These are phyloP conservation scores for Agaricus subrufescens DNA, from an alignment of 768 basidiomycete species.

Conservation along the genomic window DNA sequence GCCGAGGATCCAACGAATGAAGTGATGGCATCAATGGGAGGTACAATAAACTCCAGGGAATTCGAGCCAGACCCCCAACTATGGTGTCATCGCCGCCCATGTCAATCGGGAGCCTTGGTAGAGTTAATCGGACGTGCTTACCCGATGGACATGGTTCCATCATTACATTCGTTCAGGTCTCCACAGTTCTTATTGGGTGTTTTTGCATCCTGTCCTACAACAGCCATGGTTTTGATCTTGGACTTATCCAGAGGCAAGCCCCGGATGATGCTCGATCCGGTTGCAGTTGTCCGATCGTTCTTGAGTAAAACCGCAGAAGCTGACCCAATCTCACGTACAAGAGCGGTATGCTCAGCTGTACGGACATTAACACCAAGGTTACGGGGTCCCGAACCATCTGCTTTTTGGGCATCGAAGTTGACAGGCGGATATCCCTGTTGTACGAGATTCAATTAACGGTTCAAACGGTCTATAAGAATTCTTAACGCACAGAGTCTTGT, in stretches of 20 bases:
- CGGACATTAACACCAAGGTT: constrained; percentile 42
- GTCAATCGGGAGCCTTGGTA: background rate
- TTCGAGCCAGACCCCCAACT: constrained; percentile 52
- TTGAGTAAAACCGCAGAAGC: constrained; percentile 67
- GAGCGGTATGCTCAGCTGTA: constrained; percentile 37
- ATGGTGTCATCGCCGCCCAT: background rate
- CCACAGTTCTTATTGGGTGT: constrained; percentile 41
- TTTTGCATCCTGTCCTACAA: constrained; percentile 56
- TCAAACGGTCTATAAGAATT: too few species aligned
- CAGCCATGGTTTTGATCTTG: constrained; percentile 50
- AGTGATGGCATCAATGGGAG: constrained; percentile 43
- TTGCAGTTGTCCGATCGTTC: constrained; percentile 43
- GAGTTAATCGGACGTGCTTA: constrained; percentile 26
- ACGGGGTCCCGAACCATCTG: constrained; percentile 38
- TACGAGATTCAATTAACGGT: background rate
- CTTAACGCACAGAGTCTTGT: constrained; percentile 36
- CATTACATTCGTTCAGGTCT: constrained; percentile 49
- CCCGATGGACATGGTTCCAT: constrained; percentile 60
- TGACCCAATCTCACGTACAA: constrained; percentile 60
- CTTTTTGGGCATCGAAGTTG: constrained; percentile 42
- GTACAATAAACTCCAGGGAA: constrained; percentile 38
- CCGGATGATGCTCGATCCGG: constrained; percentile 26
- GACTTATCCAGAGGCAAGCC: constrained; percentile 43
- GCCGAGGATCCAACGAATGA: constrained; percentile 33
- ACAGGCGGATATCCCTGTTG: constrained; percentile 37